Evolutionary conservation across 2,329 filamentous ascomycete genomes (phyloP).

Genomic region (Penicillium sp.): DNA sequence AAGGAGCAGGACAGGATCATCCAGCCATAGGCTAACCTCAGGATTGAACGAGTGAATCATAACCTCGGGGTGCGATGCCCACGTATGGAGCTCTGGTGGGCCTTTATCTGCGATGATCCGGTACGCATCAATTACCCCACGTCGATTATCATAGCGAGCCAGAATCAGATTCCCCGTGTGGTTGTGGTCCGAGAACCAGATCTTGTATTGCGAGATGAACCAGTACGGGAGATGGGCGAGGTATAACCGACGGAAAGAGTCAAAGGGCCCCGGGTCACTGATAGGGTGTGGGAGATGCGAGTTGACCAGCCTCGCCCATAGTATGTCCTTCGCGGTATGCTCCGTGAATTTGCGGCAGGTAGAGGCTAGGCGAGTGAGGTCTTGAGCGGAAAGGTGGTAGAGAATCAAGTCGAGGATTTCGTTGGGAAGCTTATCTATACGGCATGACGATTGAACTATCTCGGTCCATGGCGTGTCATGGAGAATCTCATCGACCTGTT

Average conservation of each 20-base stretch:
- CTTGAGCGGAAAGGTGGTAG: constrained; percentile 58
- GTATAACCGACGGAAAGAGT: constrained; percentile 67
- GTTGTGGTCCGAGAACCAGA: constrained; percentile 79
- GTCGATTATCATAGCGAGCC: constrained; percentile 67
- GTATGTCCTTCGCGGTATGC: constrained; percentile 60
- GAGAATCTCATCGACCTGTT: constrained; percentile 10
- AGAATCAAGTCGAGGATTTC: constrained; percentile 74
- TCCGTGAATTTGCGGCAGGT: constrained; percentile 59
- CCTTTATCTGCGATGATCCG: constrained; percentile 64
- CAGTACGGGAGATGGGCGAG: constrained; percentile 71
- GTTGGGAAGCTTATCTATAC: constrained; percentile 54
- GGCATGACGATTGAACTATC: constrained; percentile 8
- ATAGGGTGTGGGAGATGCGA: constrained; percentile 60
- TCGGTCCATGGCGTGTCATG: constrained; percentile 1
- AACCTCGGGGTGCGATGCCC: constrained; percentile 61
- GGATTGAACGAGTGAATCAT: constrained; percentile 71
- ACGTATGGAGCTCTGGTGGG: constrained; percentile 54
- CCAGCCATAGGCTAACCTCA: constrained; percentile 64
- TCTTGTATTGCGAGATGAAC: constrained; percentile 73
- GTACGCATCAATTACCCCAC: constrained; percentile 75
- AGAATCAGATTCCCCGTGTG: constrained; percentile 71
- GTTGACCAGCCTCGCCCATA: constrained; percentile 70
- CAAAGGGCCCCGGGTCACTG: constrained; percentile 54
- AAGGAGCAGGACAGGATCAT: constrained; percentile 65
- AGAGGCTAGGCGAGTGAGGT: constrained; percentile 57